Base-by-base conservation (phyloP, 345 rosid genomes). In the Populus alba region DNA sequence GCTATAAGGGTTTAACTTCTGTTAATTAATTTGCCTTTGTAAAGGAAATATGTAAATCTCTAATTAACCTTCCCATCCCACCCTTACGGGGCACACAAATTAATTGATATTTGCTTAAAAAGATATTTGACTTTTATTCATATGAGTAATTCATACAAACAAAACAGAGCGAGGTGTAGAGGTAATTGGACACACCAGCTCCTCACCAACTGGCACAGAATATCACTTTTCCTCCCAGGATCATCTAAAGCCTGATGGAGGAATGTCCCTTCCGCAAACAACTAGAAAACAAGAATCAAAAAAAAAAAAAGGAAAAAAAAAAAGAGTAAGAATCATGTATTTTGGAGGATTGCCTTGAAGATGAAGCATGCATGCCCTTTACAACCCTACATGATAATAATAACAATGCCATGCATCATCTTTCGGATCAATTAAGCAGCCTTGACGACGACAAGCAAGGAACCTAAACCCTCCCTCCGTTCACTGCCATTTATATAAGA, bases 401-500 rank as follows among this genome's bases (percentile, higher is more conserved):
- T 39, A 39, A 39, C 11, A 47, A 89, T 47, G 51, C 18, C 18
- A 47, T 47, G 51, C 13, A 70, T 11, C 67, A 2, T 41, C 75
- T 81, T 85, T 82, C 82, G 75, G 80, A 78, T 77, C 68, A 85
- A 25, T 25, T 25, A 25, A 68, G 45, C 91, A 87, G 85, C 86
- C 89, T 87, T 86, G 45, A 2, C 45, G 31, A 83, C 94, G 31
- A 83, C 94, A 95, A 95, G 97, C 87, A 95, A 95, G 86, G 95
- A 91, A 92, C 96, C 88, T 72, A 66, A 27, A 73, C 17, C 5
- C 37, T 33, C 66, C 55, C 39, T 66, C 33, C 47, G 70, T 70
- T 79, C 61, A 43, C 17, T 65, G 1, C 62, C 87, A 31, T 62
- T 63, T 78, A 83, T 85, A 77, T 83, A 35, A 41, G 8, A n/a